These are phyloP conservation scores for Trichoderma arundinaceum DNA, from an alignment of 2,329 filamentous ascomycete genomes.

Conservation along the genomic window DNA sequence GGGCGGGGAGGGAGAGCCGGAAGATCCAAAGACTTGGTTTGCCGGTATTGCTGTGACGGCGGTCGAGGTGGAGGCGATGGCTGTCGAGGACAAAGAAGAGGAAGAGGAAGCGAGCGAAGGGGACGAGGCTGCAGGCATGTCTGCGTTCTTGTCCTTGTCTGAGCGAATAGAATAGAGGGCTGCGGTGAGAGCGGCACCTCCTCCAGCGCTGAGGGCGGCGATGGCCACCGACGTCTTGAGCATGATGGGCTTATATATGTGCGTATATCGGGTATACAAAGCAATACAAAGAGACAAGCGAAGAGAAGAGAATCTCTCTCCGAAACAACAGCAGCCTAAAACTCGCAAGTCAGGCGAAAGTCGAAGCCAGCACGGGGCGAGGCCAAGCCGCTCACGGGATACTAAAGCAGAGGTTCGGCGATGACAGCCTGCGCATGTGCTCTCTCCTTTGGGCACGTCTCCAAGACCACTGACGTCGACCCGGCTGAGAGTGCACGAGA, in stretches of 20 bases:
- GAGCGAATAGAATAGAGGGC: slow-evolving; percentile 67
- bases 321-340: neutral
- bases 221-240: slow-evolving; percentile 79
- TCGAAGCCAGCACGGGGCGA: slow-evolving; percentile 18
- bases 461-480: slow-evolving; percentile 23
- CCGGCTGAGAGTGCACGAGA: slow-evolving; percentile 25
- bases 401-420: neutral
- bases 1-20: slow-evolving; percentile 40
- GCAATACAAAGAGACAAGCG: neutral
- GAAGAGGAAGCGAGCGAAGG: slow-evolving; percentile 44
- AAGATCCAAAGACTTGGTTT: slow-evolving; percentile 57
- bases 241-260: slow-evolving; percentile 54
- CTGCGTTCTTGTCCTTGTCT: slow-evolving; percentile 52
- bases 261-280: neutral
- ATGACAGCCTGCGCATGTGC: slow-evolving; percentile 16
- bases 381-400: slow-evolving; percentile 26
- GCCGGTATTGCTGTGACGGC: slow-evolving; percentile 55
- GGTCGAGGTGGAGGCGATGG: slow-evolving; percentile 41
- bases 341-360: slow-evolving; percentile 17
- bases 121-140: slow-evolving; percentile 43
- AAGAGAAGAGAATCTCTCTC: neutral
- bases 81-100: slow-evolving; percentile 41
- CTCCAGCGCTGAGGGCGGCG: slow-evolving; percentile 75
- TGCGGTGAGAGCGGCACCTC: slow-evolving; percentile 75
- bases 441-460: neutral